Evolutionary conservation across 192 early-diverging fungal genomes (phyloP), one percentile per base, ranked within the genome.

Genomic region (Backusella macrospora): DNA sequence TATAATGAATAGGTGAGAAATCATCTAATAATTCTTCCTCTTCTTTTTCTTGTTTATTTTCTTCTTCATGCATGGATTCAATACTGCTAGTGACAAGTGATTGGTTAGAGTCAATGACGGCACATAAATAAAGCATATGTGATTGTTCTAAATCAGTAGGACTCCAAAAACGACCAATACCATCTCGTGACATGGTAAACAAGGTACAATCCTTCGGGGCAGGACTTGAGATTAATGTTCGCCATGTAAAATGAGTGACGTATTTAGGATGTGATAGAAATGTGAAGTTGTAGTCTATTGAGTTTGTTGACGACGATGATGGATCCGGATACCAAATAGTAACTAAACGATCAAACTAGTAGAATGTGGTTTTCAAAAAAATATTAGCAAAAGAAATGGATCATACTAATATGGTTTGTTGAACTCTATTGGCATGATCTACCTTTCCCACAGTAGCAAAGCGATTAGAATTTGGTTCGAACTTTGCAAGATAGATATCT

Each of bases 111-210:
- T 93, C 91, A 48, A 94, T 88, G 2, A 88, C 85, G 4, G 87
- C 92, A 55, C 86, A 83, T 70, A 95, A 78, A 68, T 92, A 84
- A 70, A 95, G 88, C 8, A 78, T 76, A 49, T 85, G 84, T 5
- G 87, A 80, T 13, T 82, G 79, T n/a, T 81, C 73, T 3, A 78
- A 66, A 69, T 85, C 73, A 6, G 80, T 81, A 3, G 87, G 86
- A 34, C 84, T 83, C 93, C 93, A 95, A 12, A 95, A 84, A 14
- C 93, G 85, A 72, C 88, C 83, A 21, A 91, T 84, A 12, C 90
- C 90, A 74, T 94, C 91, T 21, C 76, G 77, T 8, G 83, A 86
- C 83, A 90, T 84, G 5, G 93, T 95, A 71, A 92, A 84, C 13
- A 94, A 75, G 2, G 88, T 74, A 62, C 70, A 74, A 65, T 21